Base-by-base conservation (phyloP, 352 stramenopile species). In the Blastocystis sp. region DNA sequence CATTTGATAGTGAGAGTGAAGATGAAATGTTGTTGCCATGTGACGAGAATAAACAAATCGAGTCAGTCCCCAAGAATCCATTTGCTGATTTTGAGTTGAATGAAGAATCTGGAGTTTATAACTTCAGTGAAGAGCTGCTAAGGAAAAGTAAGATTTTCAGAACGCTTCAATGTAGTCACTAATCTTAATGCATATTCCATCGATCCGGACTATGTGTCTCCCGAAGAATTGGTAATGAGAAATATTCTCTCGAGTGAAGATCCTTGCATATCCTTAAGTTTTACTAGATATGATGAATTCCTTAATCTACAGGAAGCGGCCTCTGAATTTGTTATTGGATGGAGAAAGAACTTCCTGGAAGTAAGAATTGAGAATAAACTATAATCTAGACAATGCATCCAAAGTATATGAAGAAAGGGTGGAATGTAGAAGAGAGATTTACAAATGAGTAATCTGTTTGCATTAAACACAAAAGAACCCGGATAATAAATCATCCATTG, bases 261-360 rank as follows among this genome's bases (percentile, higher is more conserved):
- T 68, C 73, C 73, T 53, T n/a, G 9, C 1, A 84, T 84, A 84
- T 84, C 73, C 73, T 84, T 64, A 3, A 27, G 9, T 48, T n/a
- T 66, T 22, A 7, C 1, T 9, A 9, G 13, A 53, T 3, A 48
- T 13, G 30, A 37, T 33, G 13, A 11, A 19, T 64, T 7, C 24
- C n/a, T 84, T 66, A 64, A 66, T 27, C 6, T 2, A 9, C 53
- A 84, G 24, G 68, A 84, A 42, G 73, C 73, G 37, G 40, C 53
- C 7, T 66, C 73, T 3, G 73, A 84, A 44, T 84, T 84, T n/a
- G 51, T 84, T 5, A 84, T 84, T 27, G 42, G 42, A 24, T 84
- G 73, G 73, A 66, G 73, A 68, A 84, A 68, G 53, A 64, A 84
- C 51, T 84, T 84, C 30, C 19, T 84, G 35, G 48, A 84, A 3